These are phyloP conservation scores for Pythium folliculosum DNA, from an alignment of 352 stramenopile species.

Conservation along the genomic window DNA sequence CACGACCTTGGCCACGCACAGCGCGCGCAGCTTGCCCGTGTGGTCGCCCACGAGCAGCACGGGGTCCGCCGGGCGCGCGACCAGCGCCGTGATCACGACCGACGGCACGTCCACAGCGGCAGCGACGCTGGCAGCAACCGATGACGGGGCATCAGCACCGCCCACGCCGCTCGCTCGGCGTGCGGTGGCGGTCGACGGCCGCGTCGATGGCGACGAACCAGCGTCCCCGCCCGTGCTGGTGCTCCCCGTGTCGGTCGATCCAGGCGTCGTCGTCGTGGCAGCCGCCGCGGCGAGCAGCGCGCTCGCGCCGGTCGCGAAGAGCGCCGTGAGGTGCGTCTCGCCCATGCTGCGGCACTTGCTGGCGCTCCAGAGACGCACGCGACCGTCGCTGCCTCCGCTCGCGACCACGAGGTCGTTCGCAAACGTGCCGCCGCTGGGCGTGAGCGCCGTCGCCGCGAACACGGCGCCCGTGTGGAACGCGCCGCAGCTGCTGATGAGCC, in stretches of 20 bases:
- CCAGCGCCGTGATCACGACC: slow-evolving; percentile 51
- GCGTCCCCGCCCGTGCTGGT: background rate
- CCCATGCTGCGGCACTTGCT: slow-evolving; percentile 42
- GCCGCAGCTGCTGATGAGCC: slow-evolving; percentile 46
- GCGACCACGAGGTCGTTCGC: slow-evolving; percentile 50
- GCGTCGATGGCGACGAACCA: background rate
- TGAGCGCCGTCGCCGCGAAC: slow-evolving; percentile 50
- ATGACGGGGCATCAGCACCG: no score
- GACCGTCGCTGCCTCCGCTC: slow-evolving; percentile 48
- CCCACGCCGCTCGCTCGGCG: background rate
- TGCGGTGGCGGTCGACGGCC: background rate
- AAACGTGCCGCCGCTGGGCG: slow-evolving; percentile 52
- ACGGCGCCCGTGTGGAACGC: slow-evolving; percentile 53
- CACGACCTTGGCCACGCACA: slow-evolving; percentile 58
- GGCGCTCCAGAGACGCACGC: slow-evolving; percentile 57
- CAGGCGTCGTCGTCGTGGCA: background rate
- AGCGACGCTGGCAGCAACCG: background rate
- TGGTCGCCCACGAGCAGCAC: slow-evolving; percentile 65
- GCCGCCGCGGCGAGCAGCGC: background rate
- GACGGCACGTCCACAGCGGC: background rate
- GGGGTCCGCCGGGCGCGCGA: slow-evolving; percentile 48
- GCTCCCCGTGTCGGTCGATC: background rate
- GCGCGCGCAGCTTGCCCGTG: slow-evolving; percentile 52
- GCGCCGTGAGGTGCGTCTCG: slow-evolving; percentile 36
- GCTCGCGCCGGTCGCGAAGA: slow-evolving; percentile 39